Percentiles rank a stretch among this genome's conserved stretches.
These are phyloP conservation scores for Aphanoascus verrucosus DNA, from an alignment of 2,329 filamentous ascomycete genomes.

Conservation along the genomic window DNA sequence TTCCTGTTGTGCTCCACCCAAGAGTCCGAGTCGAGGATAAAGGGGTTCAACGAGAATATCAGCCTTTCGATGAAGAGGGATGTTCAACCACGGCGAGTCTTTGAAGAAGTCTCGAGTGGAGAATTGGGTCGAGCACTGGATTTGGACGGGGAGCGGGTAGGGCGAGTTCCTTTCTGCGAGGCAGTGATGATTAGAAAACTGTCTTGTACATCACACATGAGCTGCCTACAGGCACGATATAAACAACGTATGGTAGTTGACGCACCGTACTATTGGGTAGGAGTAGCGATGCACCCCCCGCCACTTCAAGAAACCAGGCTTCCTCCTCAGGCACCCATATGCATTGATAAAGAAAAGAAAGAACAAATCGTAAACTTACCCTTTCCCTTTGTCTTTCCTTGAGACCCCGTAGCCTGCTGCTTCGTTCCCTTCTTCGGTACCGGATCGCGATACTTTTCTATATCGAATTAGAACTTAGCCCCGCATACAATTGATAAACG, in stretches of 20 bases:
- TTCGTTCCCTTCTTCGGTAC: conserved; percentile 4
- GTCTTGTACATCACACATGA: not conserved
- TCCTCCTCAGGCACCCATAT: not conserved
- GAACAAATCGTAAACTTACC: conserved; percentile 11
- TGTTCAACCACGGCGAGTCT: conserved; percentile 74
- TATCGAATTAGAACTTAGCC: not conserved
- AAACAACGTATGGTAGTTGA: not conserved
- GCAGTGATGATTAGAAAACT: conserved; percentile 4
- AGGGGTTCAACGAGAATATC: conserved; percentile 52
- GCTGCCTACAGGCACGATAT: not conserved
- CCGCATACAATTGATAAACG: not conserved
- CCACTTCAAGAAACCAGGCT: not conserved
- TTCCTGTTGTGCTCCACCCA: conserved; percentile 61
- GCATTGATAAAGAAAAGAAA: not conserved
- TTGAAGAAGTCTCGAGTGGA: conserved; percentile 56
- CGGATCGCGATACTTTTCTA: conserved; percentile 11
- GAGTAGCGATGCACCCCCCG: not conserved
- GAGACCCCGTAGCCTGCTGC: not conserved
- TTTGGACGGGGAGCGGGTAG: conserved; percentile 2
- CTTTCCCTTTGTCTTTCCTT: conserved; percentile 5
- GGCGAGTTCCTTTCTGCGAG: not conserved
- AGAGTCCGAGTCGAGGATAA: conserved; percentile 53
- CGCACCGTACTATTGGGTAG: conserved; percentile 7
- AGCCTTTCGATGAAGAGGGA: conserved; percentile 56
- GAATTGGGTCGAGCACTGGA: conserved; percentile 24